Percentiles rank a stretch among this genome's conserved stretches.
Evolutionary conservation across 1,139 yeast species (phyloP).

Genomic region (Arxiozyma heterogenica): DNA sequence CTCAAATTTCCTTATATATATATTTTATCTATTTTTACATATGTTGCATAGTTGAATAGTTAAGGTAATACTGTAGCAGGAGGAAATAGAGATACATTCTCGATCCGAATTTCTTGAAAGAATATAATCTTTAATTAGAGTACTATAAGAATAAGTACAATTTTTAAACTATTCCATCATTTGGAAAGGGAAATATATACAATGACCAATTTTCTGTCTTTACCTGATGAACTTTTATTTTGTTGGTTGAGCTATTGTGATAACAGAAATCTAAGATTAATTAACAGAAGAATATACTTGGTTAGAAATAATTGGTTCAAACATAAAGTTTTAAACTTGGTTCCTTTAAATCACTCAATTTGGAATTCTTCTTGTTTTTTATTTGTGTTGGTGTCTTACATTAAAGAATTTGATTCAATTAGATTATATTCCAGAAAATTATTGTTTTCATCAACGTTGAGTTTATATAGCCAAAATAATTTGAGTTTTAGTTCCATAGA

Average conservation of each 20-base stretch:
- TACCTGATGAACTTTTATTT: conserved; percentile 7
- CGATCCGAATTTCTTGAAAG: no score
- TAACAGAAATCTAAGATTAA: conserved; percentile 1
- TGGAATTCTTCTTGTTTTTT: background rate
- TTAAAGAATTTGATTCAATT: conserved; percentile 3
- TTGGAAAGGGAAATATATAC: background rate
- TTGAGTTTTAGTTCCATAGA: background rate
- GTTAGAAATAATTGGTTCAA: conserved; percentile 5
- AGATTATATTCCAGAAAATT: background rate
- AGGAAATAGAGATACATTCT: no score
- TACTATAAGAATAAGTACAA: no score
- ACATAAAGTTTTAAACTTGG: conserved; percentile 4
- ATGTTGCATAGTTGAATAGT: no score
- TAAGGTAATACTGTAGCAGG: no score
- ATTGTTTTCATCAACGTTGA: background rate
- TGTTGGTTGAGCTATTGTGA: background rate
- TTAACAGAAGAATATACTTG: background rate
- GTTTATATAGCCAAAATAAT: background rate
- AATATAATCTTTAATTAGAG: no score
- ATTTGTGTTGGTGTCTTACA: background rate
- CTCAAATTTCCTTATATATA: no score
- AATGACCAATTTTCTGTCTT: background rate
- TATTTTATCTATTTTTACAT: no score
- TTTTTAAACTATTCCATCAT: background rate
- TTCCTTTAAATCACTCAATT: conserved; percentile 1